Percentiles rank a stretch among this genome's conserved stretches.
These are phyloP conservation scores for Candida sp. DNA, from an alignment of 1,139 yeast species.

Conservation along the genomic window DNA sequence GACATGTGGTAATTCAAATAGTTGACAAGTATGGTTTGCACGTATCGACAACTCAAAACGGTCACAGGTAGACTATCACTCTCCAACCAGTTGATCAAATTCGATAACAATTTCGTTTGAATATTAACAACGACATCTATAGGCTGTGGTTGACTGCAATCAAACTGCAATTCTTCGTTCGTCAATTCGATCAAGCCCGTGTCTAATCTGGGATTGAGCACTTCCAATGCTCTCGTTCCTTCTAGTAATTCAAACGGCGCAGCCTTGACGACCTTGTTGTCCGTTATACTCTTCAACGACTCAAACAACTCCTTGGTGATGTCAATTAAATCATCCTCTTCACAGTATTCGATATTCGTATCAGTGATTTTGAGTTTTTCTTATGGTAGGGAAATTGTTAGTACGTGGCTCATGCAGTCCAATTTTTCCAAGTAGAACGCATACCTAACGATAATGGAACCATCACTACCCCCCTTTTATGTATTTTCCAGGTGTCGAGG, in stretches of 20 bases:
- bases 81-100: slow-evolving; percentile 62
- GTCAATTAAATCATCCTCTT: slow-evolving; percentile 35
- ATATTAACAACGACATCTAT: slow-evolving; percentile 47
- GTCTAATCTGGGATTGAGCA: slow-evolving; percentile 63
- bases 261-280: slow-evolving; percentile 53
- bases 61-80: slow-evolving; percentile 67
- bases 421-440: not conserved
- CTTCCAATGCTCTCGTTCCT: slow-evolving; percentile 78
- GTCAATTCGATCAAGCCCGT: slow-evolving; percentile 57
- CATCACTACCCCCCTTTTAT: slow-evolving; percentile 2
- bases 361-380: slow-evolving; percentile 8
- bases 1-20: slow-evolving; percentile 24
- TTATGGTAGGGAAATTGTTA: slow-evolving; percentile 1
- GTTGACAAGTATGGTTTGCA: slow-evolving; percentile 54
- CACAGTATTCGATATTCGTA: not conserved
- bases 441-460: slow-evolving; percentile 10
- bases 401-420: not conserved
- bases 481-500: too few species aligned
- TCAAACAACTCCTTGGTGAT: slow-evolving; percentile 44
- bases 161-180: slow-evolving; percentile 42
- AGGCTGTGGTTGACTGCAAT: slow-evolving; percentile 34
- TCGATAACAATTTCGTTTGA: slow-evolving; percentile 47
- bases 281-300: slow-evolving; percentile 32
- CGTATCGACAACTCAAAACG: slow-evolving; percentile 66
- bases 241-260: slow-evolving; percentile 63